These are phyloP conservation scores for Hypomontagnella submonticulosa DNA, from an alignment of 495 filamentous ascomycete species.

Conservation along the genomic window DNA sequence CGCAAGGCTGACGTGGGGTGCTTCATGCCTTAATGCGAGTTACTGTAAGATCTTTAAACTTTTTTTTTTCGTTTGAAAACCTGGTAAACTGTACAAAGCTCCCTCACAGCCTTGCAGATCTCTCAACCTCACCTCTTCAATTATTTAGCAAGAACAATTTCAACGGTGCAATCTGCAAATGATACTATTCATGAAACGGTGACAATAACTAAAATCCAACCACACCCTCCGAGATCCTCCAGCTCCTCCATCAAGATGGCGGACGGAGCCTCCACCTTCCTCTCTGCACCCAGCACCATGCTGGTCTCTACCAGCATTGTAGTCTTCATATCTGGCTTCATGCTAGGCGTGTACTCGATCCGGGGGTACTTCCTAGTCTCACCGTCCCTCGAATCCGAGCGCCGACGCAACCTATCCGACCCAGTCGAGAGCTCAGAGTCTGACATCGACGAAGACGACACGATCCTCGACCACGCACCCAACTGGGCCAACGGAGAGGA, in stretches of 20 bases:
- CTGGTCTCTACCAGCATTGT: slow-evolving; percentile 72
- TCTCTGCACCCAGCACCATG: slow-evolving; percentile 37
- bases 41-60: slow-evolving; percentile 34
- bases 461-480: slow-evolving; percentile 67
- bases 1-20: slow-evolving; percentile 43
- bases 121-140: slow-evolving; percentile 30
- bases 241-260: slow-evolving; percentile 29
- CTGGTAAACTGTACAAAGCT: slow-evolving; percentile 3
- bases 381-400: slow-evolving; percentile 52
- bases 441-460: slow-evolving; percentile 63
- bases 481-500: slow-evolving; percentile 66
- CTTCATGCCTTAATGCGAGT: slow-evolving; percentile 8
- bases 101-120: slow-evolving; percentile 9
- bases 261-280: slow-evolving; percentile 17
- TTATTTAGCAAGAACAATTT: slow-evolving; percentile 1
- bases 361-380: slow-evolving; percentile 60
- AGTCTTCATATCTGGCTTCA: slow-evolving; percentile 71
- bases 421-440: slow-evolving; percentile 63
- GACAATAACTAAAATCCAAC: neutral
- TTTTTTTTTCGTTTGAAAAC: slow-evolving; percentile 25
- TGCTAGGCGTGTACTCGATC: slow-evolving; percentile 63
- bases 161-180: neutral
- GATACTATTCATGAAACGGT: neutral
- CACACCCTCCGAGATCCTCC: neutral
- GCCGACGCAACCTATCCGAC: slow-evolving; percentile 48